phyloP scores from a whole-genome alignment of 2,329 filamentous ascomycete species.

The Aureobasidium subglaciale region DNA sequence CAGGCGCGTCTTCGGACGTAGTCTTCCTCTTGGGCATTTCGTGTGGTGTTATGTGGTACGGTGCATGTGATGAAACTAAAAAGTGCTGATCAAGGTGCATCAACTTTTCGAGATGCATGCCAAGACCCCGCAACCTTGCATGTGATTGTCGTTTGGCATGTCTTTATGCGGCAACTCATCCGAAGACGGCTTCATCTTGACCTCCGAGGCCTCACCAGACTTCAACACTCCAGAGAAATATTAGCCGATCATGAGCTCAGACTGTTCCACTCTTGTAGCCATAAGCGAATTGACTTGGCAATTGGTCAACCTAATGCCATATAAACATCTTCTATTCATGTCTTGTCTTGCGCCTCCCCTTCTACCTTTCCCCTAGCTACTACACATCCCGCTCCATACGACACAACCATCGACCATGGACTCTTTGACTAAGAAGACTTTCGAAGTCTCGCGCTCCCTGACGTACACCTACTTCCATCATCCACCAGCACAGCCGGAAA shows the following conservation, averaged over 20 bases:
- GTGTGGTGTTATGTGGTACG: not conserved
- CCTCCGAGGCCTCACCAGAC: not conserved
- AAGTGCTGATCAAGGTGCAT: conserved; percentile 1
- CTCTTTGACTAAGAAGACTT: conserved; percentile 8
- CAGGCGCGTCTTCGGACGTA: conserved; percentile 38
- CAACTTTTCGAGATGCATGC: conserved; percentile 1
- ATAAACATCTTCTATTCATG: not conserved
- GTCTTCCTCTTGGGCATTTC: conserved; percentile 48
- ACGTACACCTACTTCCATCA: conserved; percentile 38
- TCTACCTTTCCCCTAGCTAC: not conserved
- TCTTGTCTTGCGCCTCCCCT: not conserved
- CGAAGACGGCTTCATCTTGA: not conserved
- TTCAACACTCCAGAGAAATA: not conserved
- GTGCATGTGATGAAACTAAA: not conserved
- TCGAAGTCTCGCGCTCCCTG: conserved; percentile 17
- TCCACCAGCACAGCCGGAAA: conserved; percentile 20
- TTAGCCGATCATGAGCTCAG: not conserved
- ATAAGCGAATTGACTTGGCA: not conserved
- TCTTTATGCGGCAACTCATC: not conserved
- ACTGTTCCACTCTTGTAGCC: not conserved
- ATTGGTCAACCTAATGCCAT: not conserved
- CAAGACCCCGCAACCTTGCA: conserved; percentile 4
- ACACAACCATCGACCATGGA: conserved; percentile 3
- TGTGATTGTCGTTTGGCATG: not conserved
- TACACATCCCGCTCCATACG: not conserved